phyloP scores from a whole-genome alignment of 768 basidiomycete species.

The Auricularia auricula-judae region DNA sequence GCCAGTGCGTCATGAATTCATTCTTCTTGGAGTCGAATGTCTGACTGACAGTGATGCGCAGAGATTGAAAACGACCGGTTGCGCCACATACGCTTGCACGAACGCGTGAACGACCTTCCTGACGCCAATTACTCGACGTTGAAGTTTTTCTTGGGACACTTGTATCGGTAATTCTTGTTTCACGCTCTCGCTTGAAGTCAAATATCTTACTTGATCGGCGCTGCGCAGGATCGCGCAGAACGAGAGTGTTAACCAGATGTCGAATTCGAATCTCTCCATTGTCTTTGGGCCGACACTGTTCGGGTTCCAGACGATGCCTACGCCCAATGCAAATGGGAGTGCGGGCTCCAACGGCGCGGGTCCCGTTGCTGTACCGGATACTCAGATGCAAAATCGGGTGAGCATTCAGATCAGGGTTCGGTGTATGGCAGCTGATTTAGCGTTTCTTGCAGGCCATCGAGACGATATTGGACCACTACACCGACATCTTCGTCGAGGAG shows the following conservation, averaged over 20 bases:
- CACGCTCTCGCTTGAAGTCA: neutral
- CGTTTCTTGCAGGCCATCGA: constrained; percentile 63
- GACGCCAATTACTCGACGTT: constrained; percentile 98
- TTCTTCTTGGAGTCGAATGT: too few species aligned
- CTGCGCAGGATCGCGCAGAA: constrained; percentile 58
- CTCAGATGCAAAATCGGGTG: constrained; percentile 64
- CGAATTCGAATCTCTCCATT: constrained; percentile 84
- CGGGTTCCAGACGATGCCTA: constrained; percentile 29
- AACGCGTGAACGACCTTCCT: constrained; percentile 93
- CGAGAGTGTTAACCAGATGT: constrained; percentile 81
- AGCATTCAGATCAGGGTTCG: neutral
- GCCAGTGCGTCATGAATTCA: constrained; percentile 51
- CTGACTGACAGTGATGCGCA: constrained; percentile 17
- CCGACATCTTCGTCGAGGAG: constrained; percentile 94
- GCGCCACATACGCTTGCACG: constrained; percentile 91
- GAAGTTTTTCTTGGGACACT: constrained; percentile 90
- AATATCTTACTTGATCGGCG: too few species aligned
- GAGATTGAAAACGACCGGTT: constrained; percentile 90
- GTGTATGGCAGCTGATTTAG: constrained; percentile 9
- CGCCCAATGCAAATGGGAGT: constrained; percentile 20
- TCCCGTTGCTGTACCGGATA: constrained; percentile 27
- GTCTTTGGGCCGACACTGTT: constrained; percentile 98
- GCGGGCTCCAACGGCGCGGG: constrained; percentile 14
- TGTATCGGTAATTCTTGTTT: constrained; percentile 56
- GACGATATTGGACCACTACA: constrained; percentile 88